Evolutionary conservation across 768 basidiomycete genomes (phyloP).

Genomic region (Macrolepiota fuliginosa): DNA sequence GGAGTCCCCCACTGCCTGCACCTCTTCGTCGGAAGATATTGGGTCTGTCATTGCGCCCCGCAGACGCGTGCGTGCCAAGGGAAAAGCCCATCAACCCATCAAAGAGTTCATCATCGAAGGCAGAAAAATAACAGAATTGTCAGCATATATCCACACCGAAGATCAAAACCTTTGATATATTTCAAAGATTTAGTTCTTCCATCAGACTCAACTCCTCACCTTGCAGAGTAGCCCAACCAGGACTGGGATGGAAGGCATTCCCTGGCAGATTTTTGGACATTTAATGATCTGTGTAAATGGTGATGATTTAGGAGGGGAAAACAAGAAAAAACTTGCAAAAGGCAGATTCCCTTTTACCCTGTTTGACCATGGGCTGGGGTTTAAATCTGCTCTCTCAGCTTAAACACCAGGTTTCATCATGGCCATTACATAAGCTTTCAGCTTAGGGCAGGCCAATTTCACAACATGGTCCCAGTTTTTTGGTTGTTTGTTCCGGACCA

Average conservation of each 20-base stretch:
- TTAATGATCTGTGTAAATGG: neutral
- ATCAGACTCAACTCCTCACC: neutral
- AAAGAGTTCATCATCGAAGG: neutral
- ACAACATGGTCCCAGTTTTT: neutral
- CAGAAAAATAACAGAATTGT: neutral
- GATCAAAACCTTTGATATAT: neutral
- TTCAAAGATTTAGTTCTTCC: neutral
- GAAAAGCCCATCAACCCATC: neutral
- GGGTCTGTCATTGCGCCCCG: neutral
- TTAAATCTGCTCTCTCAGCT: neutral
- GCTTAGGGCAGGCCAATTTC: conserved; percentile 1
- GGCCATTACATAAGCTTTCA: neutral
- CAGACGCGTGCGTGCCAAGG: neutral
- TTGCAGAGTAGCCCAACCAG: conserved; percentile 8
- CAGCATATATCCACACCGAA: neutral
- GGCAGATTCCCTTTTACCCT: neutral
- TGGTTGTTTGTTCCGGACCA: neutral
- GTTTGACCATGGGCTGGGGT: neutral
- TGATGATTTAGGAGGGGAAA: conserved; percentile 2
- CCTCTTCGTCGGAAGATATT: neutral
- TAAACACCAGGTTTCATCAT: neutral
- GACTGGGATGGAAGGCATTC: neutral
- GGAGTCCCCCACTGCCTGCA: neutral
- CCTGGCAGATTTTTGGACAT: neutral
- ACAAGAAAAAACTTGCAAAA: neutral